Conservation (phyloP, 208 protist genomes). For the Acanthamoeba culbertsoni region DNA sequence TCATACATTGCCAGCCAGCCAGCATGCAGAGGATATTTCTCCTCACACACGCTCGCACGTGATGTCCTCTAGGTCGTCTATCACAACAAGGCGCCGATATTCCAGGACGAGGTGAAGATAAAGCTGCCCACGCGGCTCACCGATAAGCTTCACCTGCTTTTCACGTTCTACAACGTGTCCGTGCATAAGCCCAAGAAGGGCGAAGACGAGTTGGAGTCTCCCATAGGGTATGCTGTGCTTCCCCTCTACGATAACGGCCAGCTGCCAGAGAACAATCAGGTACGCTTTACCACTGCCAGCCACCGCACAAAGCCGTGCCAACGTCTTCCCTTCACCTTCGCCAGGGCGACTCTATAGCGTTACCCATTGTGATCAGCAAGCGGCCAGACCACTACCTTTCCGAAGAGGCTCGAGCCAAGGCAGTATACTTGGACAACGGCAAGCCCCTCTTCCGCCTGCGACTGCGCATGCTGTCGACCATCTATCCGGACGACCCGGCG, state of each 20-base stretch:
- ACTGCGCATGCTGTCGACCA: conserved; percentile 27
- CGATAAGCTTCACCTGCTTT: conserved; percentile 67
- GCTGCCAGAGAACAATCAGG: conserved; percentile 14
- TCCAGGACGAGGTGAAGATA: conserved; percentile 74
- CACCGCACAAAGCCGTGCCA: background rate
- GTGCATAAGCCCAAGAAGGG: conserved; percentile 46
- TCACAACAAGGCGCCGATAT: conserved; percentile 47
- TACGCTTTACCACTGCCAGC: background rate
- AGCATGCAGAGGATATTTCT: too few relatives aligned
- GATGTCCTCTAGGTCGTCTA: background rate
- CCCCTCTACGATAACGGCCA: conserved; percentile 33
- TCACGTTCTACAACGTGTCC: conserved; percentile 78
- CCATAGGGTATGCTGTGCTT: conserved; percentile 45
- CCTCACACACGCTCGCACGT: too few relatives aligned
- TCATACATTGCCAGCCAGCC: too few relatives aligned
- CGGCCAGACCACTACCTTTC: conserved; percentile 43
- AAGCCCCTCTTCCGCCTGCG: conserved; percentile 62
- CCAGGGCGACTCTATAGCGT: background rate
- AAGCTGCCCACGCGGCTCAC: conserved; percentile 67
- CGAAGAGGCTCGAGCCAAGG: background rate
- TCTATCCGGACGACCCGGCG: conserved; percentile 63
- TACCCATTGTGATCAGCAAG: conserved; percentile 42
- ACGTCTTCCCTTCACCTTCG: background rate
- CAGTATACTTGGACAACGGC: conserved; percentile 51
- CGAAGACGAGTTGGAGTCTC: conserved; percentile 54